phyloP scores from a whole-genome alignment of 2,329 filamentous ascomycete species.

The Aspergillus cejpii region DNA sequence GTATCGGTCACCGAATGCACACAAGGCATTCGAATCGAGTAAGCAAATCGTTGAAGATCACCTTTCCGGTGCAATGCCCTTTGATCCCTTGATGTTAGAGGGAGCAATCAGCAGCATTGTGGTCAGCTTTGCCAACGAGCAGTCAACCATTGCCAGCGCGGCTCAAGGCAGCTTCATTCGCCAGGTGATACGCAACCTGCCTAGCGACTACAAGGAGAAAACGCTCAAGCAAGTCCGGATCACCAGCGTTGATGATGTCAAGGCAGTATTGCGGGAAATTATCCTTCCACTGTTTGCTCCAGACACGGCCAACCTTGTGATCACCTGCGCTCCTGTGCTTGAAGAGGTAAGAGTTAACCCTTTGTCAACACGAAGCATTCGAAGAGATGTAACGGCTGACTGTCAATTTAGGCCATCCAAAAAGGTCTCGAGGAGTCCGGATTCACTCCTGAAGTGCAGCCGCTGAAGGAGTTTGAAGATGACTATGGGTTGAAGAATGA shows the following conservation, averaged over 20 bases:
- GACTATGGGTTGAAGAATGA: conserved; percentile 72
- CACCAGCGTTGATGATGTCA: conserved; percentile 71
- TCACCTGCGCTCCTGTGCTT: conserved; percentile 82
- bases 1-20: conserved; percentile 83
- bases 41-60: conserved; percentile 68
- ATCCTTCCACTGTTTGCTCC: conserved; percentile 75
- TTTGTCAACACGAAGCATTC: not conserved
- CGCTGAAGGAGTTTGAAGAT: conserved; percentile 75
- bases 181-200: conserved; percentile 68
- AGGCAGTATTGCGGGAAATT: conserved; percentile 63
- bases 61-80: conserved; percentile 60
- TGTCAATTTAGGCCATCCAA: conserved; percentile 57
- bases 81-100: conserved; percentile 78
- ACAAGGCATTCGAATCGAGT: conserved; percentile 74
- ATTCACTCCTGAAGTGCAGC: conserved; percentile 69
- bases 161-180: conserved; percentile 77
- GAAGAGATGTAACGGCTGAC: conserved; percentile 15
- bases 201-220: conserved; percentile 68
- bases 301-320: conserved; percentile 71
- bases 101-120: conserved; percentile 88
- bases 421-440: conserved; percentile 67
- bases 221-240: conserved; percentile 70
- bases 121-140: conserved; percentile 76
- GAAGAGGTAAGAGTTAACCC: conserved; percentile 59
- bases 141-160: conserved; percentile 74